Conservation (phyloP, 257 asterid genomes). For the Coffea canephora region DNA sequence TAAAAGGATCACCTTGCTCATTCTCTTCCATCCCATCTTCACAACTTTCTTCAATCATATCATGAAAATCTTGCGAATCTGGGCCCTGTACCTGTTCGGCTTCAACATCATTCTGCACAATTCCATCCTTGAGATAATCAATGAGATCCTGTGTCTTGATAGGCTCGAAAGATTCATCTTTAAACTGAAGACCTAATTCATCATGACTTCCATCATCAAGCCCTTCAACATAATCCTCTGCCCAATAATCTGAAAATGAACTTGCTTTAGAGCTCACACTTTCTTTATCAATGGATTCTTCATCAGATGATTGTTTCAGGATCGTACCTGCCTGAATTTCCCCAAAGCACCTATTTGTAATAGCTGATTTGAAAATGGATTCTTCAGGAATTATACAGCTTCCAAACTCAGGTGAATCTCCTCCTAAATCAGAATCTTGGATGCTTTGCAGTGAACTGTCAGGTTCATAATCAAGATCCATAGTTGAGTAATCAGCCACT, state of each 20-base stretch:
- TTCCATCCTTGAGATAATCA: not conserved
- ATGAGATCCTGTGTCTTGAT: not conserved
- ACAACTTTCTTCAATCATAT: not conserved
- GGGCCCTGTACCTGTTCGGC: constrained; percentile 9
- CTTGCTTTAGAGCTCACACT: constrained; percentile 27
- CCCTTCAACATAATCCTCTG: constrained; percentile 15
- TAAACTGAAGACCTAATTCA: constrained; percentile 9
- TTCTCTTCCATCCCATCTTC: not conserved
- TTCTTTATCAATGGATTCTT: constrained; percentile 35
- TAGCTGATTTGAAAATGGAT: constrained; percentile 14
- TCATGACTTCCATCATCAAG: not conserved
- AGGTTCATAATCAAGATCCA: constrained; percentile 33
- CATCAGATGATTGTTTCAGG: constrained; percentile 33
- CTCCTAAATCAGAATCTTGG: constrained; percentile 26
- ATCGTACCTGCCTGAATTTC: constrained; percentile 31
- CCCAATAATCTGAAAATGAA: constrained; percentile 19
- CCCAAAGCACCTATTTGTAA: constrained; percentile 18
- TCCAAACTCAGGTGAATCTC: constrained; percentile 9
- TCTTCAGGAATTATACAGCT: constrained; percentile 14
- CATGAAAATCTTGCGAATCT: constrained; percentile 10
- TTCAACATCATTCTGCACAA: constrained; percentile 4
- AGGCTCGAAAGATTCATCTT: not conserved
- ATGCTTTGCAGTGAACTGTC: constrained; percentile 18
- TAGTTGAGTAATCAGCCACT: constrained; percentile 9
- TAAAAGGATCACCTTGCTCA: not conserved